Percentiles rank a stretch among this genome's conserved stretches.
Conservation (phyloP, 1,284 basidiomycete genomes). For the Malassezia obtusa region DNA sequence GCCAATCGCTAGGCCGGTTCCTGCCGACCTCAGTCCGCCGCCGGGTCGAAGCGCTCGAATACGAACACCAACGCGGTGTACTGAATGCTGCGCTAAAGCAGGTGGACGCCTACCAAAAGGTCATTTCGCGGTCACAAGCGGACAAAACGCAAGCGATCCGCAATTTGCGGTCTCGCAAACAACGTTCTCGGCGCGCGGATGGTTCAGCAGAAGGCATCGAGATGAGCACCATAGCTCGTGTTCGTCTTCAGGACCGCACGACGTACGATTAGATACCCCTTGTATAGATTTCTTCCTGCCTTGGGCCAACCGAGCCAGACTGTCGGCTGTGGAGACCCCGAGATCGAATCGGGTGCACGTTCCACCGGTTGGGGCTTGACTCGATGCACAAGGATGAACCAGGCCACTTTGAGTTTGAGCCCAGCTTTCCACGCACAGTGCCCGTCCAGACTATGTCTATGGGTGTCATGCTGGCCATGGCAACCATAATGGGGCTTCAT, state of each 20-base stretch:
- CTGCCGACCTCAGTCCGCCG: not conserved
- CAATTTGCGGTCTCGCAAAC: not conserved
- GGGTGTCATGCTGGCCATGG: constrained; percentile 76
- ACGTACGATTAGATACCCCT: constrained; percentile 5
- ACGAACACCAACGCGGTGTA: not conserved
- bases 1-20: not conserved
- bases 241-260: constrained; percentile 4
- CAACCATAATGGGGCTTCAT: constrained; percentile 77
- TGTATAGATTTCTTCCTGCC: no score
- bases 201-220: not conserved
- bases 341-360: no score
- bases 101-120: not conserved
- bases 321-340: no score
- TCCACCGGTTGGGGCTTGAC: no score
- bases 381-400: no score
- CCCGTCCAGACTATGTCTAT: constrained; percentile 82
- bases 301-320: no score
- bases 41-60: not conserved
- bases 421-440: constrained; percentile 54
- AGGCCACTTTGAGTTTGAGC: no score
- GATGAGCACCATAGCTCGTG: not conserved
- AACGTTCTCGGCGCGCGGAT: not conserved
- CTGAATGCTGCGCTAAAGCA: not conserved
- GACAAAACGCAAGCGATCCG: not conserved
- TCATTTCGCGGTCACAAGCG: not conserved